Base-by-base conservation (phyloP, 2,329 filamentous ascomycete species). In the Nigrospora oryzae region DNA sequence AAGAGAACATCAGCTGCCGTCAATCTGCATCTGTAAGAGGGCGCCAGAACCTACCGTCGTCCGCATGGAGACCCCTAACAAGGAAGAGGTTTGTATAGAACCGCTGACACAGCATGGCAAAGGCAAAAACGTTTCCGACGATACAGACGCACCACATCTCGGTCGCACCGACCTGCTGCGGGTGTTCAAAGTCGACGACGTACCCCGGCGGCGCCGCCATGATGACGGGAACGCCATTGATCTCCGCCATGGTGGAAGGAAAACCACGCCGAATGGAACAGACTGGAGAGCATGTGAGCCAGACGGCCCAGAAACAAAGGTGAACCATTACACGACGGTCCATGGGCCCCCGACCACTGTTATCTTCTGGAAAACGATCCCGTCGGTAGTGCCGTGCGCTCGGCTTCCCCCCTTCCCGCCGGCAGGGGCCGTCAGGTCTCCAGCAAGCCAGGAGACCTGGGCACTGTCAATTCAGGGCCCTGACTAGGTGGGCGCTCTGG, bases 21-120 rank as follows among this genome's bases (percentile, higher is more conserved):
- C 47, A 36, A 11, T 11, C 7, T 10, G 5, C 16, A n/a, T n/a
- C 37, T 7, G 19, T 3, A 6, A 1, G 8, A 16, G 1, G 13
- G n/a, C 15, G 23, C 28, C 11, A 1, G 14, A 42, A 46, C 44
- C 43, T 17, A 50, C 48, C 37, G 42, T 51, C 49, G 40, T 51
- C 49, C 5, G 38, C 28, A 31, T 51, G 42, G 19, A 50, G 48
- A 12, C 36, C 15, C 14, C 40, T 40, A 8, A 44, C 16, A 31
- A 51, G 14, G 3, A 15, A 34, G 2, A 50, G 13, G 31, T 51
- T 51, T 14, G 48, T 50, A n/a, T 51, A 51, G 23, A 48, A 30
- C 6, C 48, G 45, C 36, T 51, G 49, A 31, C 17, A 45, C n/a
- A 51, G 19, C 15, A 49, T 46, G 11, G 42, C 16, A n/a, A 51